Conservation (phyloP, 495 filamentous ascomycete species). For the Xylaria nigripes region DNA sequence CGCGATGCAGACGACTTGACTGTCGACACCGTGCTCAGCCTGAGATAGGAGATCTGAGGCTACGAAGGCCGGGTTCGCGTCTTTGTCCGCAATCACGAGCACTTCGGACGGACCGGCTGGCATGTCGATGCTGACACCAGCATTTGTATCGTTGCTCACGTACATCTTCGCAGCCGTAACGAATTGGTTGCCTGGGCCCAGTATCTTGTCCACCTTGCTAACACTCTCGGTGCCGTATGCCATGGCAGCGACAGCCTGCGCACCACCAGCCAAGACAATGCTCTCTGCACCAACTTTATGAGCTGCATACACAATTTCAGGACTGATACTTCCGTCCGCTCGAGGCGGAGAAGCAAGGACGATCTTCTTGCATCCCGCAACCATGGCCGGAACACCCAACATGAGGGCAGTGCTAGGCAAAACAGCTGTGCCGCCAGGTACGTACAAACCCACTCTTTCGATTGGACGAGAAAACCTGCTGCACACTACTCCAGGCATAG, state of each 20-base stretch:
- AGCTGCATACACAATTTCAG: conserved; percentile 96
- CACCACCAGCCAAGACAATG: conserved; percentile 91
- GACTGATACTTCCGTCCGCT: conserved; percentile 80
- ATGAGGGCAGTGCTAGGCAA: conserved; percentile 94
- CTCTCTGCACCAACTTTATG: conserved; percentile 93
- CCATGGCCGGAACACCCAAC: conserved; percentile 95
- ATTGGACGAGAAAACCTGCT: conserved; percentile 89
- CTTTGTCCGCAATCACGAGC: conserved; percentile 86
- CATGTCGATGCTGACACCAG: conserved; percentile 95
- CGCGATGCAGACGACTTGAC: conserved; percentile 87
- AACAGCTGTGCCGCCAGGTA: conserved; percentile 92
- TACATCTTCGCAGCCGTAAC: conserved; percentile 98
- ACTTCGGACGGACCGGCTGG: conserved; percentile 95
- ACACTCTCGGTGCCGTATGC: conserved; percentile 78
- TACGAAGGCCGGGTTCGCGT: conserved; percentile 88
- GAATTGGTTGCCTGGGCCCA: conserved; percentile 96
- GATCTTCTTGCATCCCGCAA: conserved; percentile 94
- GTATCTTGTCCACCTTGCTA: conserved; percentile 96
- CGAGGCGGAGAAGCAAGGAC: conserved; percentile 88
- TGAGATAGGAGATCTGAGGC: conserved; percentile 90
- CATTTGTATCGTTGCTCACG: conserved; percentile 91
- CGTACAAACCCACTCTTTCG: conserved; percentile 87
- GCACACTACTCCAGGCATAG: conserved; percentile 94
- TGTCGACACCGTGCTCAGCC: conserved; percentile 93
- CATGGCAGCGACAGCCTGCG: conserved; percentile 88